Evolutionary conservation across 225 moss, liverwort and hornwort genomes (phyloP).

Genomic region (Pleurozium schreberi): DNA sequence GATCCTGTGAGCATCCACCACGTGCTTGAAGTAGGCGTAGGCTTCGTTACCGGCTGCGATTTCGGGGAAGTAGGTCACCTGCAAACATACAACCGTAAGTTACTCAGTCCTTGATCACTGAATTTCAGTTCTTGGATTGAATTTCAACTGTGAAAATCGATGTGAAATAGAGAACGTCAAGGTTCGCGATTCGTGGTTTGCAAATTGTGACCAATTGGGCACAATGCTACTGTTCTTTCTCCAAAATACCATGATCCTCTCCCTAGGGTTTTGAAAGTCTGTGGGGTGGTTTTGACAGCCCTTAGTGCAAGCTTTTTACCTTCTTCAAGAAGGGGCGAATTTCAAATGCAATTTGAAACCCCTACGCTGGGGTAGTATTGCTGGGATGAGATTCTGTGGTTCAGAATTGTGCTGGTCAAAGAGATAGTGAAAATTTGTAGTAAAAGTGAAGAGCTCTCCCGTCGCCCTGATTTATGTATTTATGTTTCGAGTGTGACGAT

Average conservation of each 20-base stretch:
- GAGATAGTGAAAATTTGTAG: not conserved
- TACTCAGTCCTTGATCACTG: not conserved
- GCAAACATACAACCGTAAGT: not conserved
- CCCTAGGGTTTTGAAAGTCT: not conserved
- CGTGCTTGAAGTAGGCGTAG: conserved; percentile 73
- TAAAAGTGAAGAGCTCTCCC: not conserved
- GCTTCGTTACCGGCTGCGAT: conserved; percentile 35
- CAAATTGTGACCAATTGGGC: not conserved
- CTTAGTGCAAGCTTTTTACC: too few species aligned
- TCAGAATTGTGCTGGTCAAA: not conserved
- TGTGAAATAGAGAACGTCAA: not conserved
- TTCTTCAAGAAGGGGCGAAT: not conserved
- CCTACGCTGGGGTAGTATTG: not conserved
- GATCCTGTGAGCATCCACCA: conserved; percentile 81
- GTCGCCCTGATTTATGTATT: too few species aligned
- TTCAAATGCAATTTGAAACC: not conserved
- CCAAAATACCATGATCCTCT: not conserved
- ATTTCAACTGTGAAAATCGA: not conserved
- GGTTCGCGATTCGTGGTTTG: not conserved
- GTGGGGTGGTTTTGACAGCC: not conserved
- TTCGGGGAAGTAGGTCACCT: conserved; percentile 77
- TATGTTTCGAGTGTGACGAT: not conserved
- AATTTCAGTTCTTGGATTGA: not conserved
- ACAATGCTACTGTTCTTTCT: not conserved
- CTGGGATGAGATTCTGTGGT: not conserved